Conservation (phyloP, 164 flowering plant species). For the Aristolochia fimbriata region DNA sequence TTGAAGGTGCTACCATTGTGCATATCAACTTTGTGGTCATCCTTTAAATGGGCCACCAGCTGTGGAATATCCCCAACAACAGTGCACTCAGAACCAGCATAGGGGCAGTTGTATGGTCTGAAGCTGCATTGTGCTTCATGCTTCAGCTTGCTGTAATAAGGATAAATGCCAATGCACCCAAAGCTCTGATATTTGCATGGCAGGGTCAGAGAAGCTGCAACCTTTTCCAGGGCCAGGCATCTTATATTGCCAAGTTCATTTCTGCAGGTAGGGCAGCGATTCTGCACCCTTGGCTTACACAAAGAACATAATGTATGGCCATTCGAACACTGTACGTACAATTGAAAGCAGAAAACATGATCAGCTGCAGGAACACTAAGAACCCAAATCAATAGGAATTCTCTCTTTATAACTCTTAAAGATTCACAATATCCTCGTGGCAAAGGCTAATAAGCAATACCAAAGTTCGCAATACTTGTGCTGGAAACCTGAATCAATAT, state of each 20-base stretch:
- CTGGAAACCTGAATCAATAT: too few species aligned
- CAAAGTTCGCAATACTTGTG: too few species aligned
- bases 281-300: constrained; percentile 91
- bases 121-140: constrained; percentile 70
- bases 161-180: constrained; percentile 77
- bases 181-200: constrained; percentile 85
- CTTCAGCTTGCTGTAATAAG: constrained; percentile 90
- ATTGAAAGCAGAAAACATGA: background rate
- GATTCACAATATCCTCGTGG: too few species aligned
- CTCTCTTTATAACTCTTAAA: too few species aligned
- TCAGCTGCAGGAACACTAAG: background rate
- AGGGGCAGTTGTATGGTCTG: constrained; percentile 87
- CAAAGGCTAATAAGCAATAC: too few species aligned
- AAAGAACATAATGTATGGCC: constrained; percentile 90
- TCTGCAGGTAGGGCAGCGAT: constrained; percentile 91
- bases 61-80: constrained; percentile 75
- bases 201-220: constrained; percentile 89
- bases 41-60: constrained; percentile 72
- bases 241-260: constrained; percentile 94
- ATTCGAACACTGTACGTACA: constrained; percentile 59
- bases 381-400: too few species aligned
- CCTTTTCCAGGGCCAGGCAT: constrained; percentile 86
- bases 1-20: constrained; percentile 88
- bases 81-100: constrained; percentile 92
- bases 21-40: constrained; percentile 94